phyloP scores from a whole-genome alignment of 2,329 filamentous ascomycete species.

The Penicillium sp. region DNA sequence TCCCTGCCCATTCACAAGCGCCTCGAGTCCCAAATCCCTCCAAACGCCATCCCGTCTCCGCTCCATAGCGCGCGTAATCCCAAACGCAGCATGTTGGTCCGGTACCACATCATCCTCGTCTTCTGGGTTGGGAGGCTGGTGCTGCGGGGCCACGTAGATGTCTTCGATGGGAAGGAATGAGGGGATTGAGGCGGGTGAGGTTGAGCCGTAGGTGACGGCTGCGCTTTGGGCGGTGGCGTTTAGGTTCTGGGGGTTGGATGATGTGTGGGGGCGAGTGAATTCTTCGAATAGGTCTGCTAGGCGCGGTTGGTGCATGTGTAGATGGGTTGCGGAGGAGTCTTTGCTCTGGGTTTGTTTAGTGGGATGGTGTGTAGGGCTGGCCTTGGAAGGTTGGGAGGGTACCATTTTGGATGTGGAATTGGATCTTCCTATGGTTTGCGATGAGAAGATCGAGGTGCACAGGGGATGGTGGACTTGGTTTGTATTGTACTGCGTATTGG shows the following conservation, averaged over 20 bases:
- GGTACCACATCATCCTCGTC: slow-evolving; percentile 64
- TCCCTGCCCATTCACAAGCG: slow-evolving; percentile 41
- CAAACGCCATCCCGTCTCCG: slow-evolving; percentile 51
- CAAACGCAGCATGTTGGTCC: slow-evolving; percentile 63
- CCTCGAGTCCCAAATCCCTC: slow-evolving; percentile 55
- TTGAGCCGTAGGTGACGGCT: slow-evolving; percentile 28
- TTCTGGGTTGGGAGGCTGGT: slow-evolving; percentile 60
- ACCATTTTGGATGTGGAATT: slow-evolving; percentile 21
- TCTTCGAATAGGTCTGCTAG: slow-evolving; percentile 49
- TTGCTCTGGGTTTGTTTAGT: slow-evolving; percentile 37
- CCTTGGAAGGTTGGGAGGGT: not conserved
- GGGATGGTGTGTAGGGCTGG: not conserved
- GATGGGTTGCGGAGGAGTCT: slow-evolving; percentile 47
- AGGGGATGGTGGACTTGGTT: not conserved
- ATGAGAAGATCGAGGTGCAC: not conserved
- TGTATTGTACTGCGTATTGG: not conserved
- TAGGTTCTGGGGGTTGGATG: slow-evolving; percentile 8
- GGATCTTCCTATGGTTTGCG: too few relatives aligned
- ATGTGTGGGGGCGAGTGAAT: slow-evolving; percentile 45
- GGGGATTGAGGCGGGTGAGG: slow-evolving; percentile 32
- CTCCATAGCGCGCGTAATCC: slow-evolving; percentile 59
- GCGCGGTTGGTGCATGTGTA: slow-evolving; percentile 47
- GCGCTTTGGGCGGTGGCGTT: slow-evolving; percentile 7
- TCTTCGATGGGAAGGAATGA: slow-evolving; percentile 53
- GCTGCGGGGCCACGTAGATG: slow-evolving; percentile 56